Base-by-base conservation (phyloP, 345 rosid genomes). In the Dipteronia sinensis region DNA sequence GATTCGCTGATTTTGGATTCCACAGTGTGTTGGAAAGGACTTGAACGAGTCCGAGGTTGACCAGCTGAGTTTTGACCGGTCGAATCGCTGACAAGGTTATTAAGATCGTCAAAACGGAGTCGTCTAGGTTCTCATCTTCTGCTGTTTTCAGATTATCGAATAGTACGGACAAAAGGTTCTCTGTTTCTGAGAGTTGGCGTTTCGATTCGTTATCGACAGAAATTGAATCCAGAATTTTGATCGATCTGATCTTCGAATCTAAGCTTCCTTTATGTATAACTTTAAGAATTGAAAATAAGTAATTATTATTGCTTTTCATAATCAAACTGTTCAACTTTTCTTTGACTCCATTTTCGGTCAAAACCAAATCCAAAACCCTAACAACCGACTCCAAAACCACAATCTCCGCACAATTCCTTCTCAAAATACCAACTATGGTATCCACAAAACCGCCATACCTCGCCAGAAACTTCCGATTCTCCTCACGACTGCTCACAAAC, bases 211-310 rank as follows among this genome's bases (percentile, higher is more conserved):
- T 74, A 65, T 82, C 84, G 42, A 76, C 11, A 3, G 89, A 78
- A 72, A 86, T 78, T n/a, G 85, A 71, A 75, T 84, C 85, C 67
- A 86, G n/a, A 46, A 88, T 67, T 65, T 83, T 79, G 7, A 77
- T 74, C 15, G 86, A 75, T 78, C 75, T 79, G 22, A 82, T 70
- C 69, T 80, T 80, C 20, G 86, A 78, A 17, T 69, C 77, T 13
- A 68, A 27, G 22, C 66, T 76, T 70, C 80, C 80, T 19, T 84
- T 83, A 56, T 29, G 68, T 17, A 87, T 74, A 67, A 85, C 78
- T 17, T 40, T 7, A 20, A 83, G 49, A 17, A 87, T 73, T 13
- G 87, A 74, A 42, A 80, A 62, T 25, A 85, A 71, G 76, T 73
- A 75, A 29, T 69, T 75, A 4, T 29, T 61, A 64, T 71, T 38